Evolutionary conservation across 2,329 filamentous ascomycete species (phyloP).

Genomic region (Proliferodiscus dingleyae): DNA sequence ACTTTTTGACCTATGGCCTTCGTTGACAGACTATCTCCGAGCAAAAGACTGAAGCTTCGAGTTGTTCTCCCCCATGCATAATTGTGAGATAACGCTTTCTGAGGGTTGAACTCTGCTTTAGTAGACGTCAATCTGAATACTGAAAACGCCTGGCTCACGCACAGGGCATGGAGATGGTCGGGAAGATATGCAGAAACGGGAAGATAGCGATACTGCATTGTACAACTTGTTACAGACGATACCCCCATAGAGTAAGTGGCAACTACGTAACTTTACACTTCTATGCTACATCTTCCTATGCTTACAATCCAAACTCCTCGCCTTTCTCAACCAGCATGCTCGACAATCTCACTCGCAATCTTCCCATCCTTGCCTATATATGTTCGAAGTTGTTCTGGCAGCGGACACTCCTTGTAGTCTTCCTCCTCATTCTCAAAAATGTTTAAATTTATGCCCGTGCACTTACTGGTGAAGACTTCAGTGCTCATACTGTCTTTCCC

Average conservation of each 20-base stretch:
- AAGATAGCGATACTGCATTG: no score
- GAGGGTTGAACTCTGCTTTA: no score
- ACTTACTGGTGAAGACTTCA: constrained; percentile 88
- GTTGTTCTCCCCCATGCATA: no score
- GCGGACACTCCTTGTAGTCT: constrained; percentile 80
- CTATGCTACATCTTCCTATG: constrained; percentile 12
- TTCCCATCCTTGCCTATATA: constrained; percentile 68
- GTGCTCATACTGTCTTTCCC: constrained; percentile 71
- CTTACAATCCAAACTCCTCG: not conserved
- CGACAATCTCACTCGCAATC: constrained; percentile 88
- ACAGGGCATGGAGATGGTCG: no score
- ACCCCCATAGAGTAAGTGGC: not conserved
- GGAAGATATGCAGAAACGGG: no score
- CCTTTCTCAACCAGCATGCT: constrained; percentile 68
- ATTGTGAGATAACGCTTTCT: no score
- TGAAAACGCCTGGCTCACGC: no score
- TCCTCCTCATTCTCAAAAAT: constrained; percentile 65
- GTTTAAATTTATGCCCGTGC: constrained; percentile 79
- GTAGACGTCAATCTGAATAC: no score
- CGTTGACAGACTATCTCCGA: no score
- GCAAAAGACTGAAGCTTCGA: no score
- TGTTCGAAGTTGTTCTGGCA: constrained; percentile 87
- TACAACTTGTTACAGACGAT: not conserved
- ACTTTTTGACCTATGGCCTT: no score
- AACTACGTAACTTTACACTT: constrained; percentile 3